Evolutionary conservation across 2,329 filamentous ascomycete species (phyloP).

Genomic region (Eutypella sp.): DNA sequence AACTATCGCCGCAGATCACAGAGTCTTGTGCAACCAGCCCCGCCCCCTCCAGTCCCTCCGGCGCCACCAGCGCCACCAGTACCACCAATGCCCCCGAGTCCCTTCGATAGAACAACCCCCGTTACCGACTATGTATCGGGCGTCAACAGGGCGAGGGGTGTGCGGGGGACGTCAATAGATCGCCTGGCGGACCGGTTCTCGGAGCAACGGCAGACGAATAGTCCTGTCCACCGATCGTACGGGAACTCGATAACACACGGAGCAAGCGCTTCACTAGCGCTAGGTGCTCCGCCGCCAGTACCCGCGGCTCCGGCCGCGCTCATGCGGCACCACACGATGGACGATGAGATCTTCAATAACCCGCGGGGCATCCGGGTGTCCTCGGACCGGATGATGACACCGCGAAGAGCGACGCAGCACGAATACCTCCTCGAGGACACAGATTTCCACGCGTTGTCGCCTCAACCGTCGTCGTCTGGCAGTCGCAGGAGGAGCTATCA

Average conservation of each 20-base stretch:
- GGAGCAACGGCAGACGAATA: conserved; percentile 32
- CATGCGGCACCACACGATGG: conserved; percentile 36
- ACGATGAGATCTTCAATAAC: conserved; percentile 35
- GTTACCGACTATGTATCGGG: conserved; percentile 39
- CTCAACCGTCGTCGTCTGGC: no score
- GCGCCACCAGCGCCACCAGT: no score
- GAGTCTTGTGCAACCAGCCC: conserved; percentile 30
- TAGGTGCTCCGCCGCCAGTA: conserved; percentile 25
- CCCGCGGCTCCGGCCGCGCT: conserved; percentile 23
- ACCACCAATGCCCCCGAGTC: no score
- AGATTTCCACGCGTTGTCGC: no score
- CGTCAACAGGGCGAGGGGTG: conserved; percentile 37
- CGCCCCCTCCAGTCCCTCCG: conserved; percentile 21
- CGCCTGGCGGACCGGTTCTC: conserved; percentile 47
- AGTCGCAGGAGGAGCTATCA: no score
- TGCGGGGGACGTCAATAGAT: conserved; percentile 40
- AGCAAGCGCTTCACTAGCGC: conserved; percentile 20
- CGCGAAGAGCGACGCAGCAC: conserved; percentile 18
- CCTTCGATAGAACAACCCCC: conserved; percentile 31
- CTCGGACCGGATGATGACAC: conserved; percentile 23
- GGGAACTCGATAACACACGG: conserved; percentile 21
- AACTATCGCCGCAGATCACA: conserved; percentile 43
- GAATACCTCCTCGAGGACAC: conserved; percentile 22
- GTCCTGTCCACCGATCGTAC: conserved; percentile 19
- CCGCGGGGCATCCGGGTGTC: conserved; percentile 24